A percentile compares a stretch with the other conserved stretches of the same genome.
Evolutionary conservation across 1,139 yeast genomes (phyloP).

Genomic region (Geotrichum restrictum): DNA sequence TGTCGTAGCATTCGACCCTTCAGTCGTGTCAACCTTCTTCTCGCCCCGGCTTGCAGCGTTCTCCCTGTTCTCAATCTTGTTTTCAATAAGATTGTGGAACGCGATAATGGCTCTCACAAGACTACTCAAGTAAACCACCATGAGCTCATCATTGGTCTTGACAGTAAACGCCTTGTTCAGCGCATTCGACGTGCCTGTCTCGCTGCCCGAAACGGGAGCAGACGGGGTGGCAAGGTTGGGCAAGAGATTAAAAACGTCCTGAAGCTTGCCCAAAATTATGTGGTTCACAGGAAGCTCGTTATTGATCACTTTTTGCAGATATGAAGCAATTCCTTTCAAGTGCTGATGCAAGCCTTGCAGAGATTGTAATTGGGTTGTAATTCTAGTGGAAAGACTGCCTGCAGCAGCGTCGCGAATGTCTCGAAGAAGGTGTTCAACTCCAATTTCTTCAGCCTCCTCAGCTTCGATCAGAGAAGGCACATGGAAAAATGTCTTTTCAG

Average conservation of each 20-base stretch:
- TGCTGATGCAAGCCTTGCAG: slow-evolving; percentile 81
- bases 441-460: slow-evolving; percentile 98
- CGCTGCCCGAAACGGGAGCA: slow-evolving; percentile 19
- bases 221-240: slow-evolving; percentile 64
- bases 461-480: slow-evolving; percentile 92
- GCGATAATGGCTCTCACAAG: slow-evolving; percentile 93
- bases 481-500: slow-evolving; percentile 89
- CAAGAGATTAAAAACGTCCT: slow-evolving; percentile 86
- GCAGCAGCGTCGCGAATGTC: slow-evolving; percentile 97
- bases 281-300: slow-evolving; percentile 83
- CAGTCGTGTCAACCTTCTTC: slow-evolving; percentile 19
- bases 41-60: slow-evolving; percentile 17
- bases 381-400: slow-evolving; percentile 79
- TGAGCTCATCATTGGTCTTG: slow-evolving; percentile 91
- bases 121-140: slow-evolving; percentile 87
- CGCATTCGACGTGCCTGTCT: slow-evolving; percentile 28
- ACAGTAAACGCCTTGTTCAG: slow-evolving; percentile 78
- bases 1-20: slow-evolving; percentile 7
- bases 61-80: slow-evolving; percentile 69
- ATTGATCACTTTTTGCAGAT: slow-evolving; percentile 69
- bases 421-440: slow-evolving; percentile 91
- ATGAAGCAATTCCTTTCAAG: slow-evolving; percentile 70
- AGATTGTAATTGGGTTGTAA: slow-evolving; percentile 85
- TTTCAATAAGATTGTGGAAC: slow-evolving; percentile 93
- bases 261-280: slow-evolving; percentile 83